Evolutionary conservation across 495 filamentous ascomycete genomes (phyloP).

Genomic region (Penicillium roqueforti): DNA sequence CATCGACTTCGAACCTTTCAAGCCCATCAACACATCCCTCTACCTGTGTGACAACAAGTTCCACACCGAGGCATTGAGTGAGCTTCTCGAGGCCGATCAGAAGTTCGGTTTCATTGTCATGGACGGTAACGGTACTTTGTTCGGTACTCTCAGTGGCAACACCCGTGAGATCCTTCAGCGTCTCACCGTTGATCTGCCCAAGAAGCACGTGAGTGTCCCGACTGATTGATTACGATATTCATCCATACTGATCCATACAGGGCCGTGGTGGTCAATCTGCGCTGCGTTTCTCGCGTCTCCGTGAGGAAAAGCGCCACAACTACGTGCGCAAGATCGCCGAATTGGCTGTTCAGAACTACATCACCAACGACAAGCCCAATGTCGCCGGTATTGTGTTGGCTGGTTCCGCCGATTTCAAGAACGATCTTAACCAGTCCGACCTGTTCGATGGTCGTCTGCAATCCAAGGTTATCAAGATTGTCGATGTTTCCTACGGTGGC

Average conservation of each 20-base stretch:
- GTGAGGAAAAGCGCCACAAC: slow-evolving; percentile 99
- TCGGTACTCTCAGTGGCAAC: slow-evolving; percentile 94
- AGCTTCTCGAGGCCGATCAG: slow-evolving; percentile 95
- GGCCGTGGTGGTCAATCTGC: slow-evolving; percentile 99
- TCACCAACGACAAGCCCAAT: slow-evolving; percentile 96
- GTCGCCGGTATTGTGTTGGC: slow-evolving; percentile 91
- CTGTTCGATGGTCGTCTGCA: slow-evolving; percentile 91
- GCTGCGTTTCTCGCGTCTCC: slow-evolving; percentile 97
- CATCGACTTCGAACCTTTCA: slow-evolving; percentile 99
- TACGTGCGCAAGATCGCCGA: slow-evolving; percentile 99
- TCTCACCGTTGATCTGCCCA: slow-evolving; percentile 92
- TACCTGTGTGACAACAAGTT: slow-evolving; percentile 99
- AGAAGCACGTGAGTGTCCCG: slow-evolving; percentile 69
- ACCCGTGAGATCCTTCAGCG: slow-evolving; percentile 97
- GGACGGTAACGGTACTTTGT: slow-evolving; percentile 97
- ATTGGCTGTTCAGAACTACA: slow-evolving; percentile 95
- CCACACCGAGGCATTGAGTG: slow-evolving; percentile 93
- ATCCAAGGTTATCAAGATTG: slow-evolving; percentile 96
- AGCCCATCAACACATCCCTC: slow-evolving; percentile 98
- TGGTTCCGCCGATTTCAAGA: slow-evolving; percentile 99
- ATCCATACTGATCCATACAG: slow-evolving; percentile 8
- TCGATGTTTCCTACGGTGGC: slow-evolving; percentile 96
- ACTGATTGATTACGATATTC: neutral
- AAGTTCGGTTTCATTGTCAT: slow-evolving; percentile 99
- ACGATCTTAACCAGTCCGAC: slow-evolving; percentile 95